Evolutionary conservation across 202 grass and related monocot genomes (phyloP).

Genomic region (Setaria viridis): DNA sequence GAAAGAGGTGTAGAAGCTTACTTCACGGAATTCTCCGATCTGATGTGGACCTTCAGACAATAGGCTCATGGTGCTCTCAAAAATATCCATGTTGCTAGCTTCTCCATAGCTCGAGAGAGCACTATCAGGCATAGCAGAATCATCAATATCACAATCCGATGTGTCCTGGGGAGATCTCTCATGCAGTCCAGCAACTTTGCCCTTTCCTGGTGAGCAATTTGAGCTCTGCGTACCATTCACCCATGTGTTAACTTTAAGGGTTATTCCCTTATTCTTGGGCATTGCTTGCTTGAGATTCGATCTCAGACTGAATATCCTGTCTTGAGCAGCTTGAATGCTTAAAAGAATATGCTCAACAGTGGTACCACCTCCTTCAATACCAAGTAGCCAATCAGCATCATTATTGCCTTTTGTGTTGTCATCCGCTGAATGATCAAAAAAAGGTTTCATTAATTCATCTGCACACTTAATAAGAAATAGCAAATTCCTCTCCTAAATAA

Average conservation of each 20-base stretch:
- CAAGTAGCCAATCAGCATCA: constrained; percentile 80
- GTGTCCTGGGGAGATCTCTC: constrained; percentile 49
- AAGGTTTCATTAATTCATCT: constrained; percentile 45
- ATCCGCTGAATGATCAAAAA: constrained; percentile 58
- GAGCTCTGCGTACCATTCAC: constrained; percentile 61
- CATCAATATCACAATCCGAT: constrained; percentile 73
- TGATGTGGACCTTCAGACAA: constrained; percentile 70
- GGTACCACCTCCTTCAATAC: constrained; percentile 58
- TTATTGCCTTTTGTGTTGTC: constrained; percentile 72
- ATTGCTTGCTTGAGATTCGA: constrained; percentile 63
- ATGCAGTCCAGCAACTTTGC: constrained; percentile 49
- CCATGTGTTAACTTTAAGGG: constrained; percentile 49
- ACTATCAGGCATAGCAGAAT: constrained; percentile 72
- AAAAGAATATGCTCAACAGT: constrained; percentile 75
- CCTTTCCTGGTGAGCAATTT: constrained; percentile 71
- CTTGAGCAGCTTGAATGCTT: constrained; percentile 78
- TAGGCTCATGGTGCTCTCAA: constrained; percentile 69
- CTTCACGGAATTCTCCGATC: constrained; percentile 68
- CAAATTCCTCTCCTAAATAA: background rate
- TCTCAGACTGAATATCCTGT: constrained; percentile 64
- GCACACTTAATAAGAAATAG: constrained; percentile 25
- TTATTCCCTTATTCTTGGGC: constrained; percentile 53
- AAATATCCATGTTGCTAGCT: constrained; percentile 81
- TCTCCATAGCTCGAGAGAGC: constrained; percentile 89
- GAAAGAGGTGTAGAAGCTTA: constrained; percentile 49